Evolutionary conservation across 2,329 filamentous ascomycete species (phyloP).

Genomic region (Aspergillus amoenus): DNA sequence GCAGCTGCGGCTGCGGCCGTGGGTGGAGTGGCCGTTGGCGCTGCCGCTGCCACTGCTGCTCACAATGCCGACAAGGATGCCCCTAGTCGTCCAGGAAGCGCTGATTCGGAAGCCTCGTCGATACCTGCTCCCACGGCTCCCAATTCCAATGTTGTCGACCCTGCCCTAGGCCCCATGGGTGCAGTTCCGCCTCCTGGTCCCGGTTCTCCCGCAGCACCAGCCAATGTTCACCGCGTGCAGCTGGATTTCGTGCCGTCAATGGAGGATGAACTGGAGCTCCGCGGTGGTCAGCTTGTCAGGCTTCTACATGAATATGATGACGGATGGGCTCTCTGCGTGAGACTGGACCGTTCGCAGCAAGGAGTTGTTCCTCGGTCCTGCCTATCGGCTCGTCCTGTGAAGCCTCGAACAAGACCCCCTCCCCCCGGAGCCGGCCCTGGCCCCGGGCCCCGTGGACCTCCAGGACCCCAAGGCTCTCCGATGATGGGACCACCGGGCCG

Average conservation of each 20-base stretch:
- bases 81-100: conserved; percentile 22
- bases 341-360: conserved; percentile 85
- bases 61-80: conserved; percentile 21
- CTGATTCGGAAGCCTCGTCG: conserved; percentile 22
- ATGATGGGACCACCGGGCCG: conserved; percentile 30
- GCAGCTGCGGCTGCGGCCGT: conserved; percentile 39
- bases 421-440: conserved; percentile 32
- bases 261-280: conserved; percentile 84
- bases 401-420: conserved; percentile 63
- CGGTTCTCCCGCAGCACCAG: conserved; percentile 48
- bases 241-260: conserved; percentile 91
- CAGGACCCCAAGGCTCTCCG: conserved; percentile 33
- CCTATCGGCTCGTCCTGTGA: conserved; percentile 86
- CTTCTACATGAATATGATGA: conserved; percentile 96
- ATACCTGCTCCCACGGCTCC: conserved; percentile 21
- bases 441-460: conserved; percentile 29
- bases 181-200: conserved; percentile 15
- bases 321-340: conserved; percentile 93
- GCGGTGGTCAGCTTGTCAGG: conserved; percentile 78
- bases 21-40: conserved; percentile 39
- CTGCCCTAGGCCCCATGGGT: conserved; percentile 16
- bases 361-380: conserved; percentile 93
- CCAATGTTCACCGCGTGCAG: conserved; percentile 85
- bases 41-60: conserved; percentile 37
- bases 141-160: conserved; percentile 24